Base-by-base conservation (phyloP, 345 rosid species). In the Bruguiera sexangula region DNA sequence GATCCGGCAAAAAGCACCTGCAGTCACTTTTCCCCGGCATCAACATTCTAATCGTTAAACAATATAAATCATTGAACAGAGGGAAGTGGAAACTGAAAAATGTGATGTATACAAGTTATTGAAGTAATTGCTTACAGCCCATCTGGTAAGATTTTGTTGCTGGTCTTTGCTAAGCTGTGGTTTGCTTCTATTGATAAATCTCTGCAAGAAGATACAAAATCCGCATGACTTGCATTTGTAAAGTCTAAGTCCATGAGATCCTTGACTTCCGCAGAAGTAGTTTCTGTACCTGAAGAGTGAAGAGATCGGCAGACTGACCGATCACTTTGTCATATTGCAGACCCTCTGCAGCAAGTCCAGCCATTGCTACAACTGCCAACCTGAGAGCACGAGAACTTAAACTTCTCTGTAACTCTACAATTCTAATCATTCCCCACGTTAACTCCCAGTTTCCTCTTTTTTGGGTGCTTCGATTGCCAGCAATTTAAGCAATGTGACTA, bases 231-330 rank as follows among this genome's bases (percentile, higher is more conserved):
- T 27, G 43, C 55, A 46, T 24, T 19, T n/a, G 34, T 31, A 8
- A n/a, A 26, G 3, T 59, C 64, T 26, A 32, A 31, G 19, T 57
- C 20, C 19, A 21, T 6, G 24, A 6, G 20, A 50, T 29, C 29
- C 32, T 72, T 21, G 20, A 52, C 22, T 58, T 58, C 32, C 26
- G 43, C 46, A 46, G 24, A 57, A 43, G 60, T 19, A 46, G 26
- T 63, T 60, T 71, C 18, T 70, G 37, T 53, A 91, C 97, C 95
- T 94, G 98, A 67, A 94, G 98, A 58, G 86, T 85, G 86, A 94
- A 91, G n/a, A 94, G 92, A 80, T 94, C 98, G 0, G 98, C 98
- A 18, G 98, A 94, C 74, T 94, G 97, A 63, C 97, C 98, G 2
- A 91, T 74, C n/a, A 89, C 96, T 85, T 91, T 94, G 79, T 94